Base-by-base conservation (phyloP, 176 grass and related monocot genomes). In the Hordeum marinum region DNA sequence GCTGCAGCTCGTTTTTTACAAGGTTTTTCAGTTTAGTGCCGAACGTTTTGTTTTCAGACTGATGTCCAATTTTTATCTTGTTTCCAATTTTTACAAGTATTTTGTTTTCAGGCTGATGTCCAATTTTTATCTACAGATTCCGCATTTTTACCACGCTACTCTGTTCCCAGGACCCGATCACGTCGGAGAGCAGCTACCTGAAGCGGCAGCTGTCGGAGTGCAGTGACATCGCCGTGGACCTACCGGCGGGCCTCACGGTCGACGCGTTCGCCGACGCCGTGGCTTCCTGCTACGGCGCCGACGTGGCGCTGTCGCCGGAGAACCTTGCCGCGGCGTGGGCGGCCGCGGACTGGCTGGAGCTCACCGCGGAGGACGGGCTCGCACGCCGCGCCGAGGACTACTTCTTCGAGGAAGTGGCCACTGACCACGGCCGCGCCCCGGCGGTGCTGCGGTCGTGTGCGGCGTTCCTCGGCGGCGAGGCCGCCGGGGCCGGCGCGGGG, bases 321-420 rank as follows among this genome's bases (percentile, higher is more conserved):
- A 92, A 78, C 88, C 85, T 99, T 17, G 84, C 88, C 3, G 85
- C 72, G 17, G 57, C 82, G 9, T 89, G 88, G 84, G 93, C 17
- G 27, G 88, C 84, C 0, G 86, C 86, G n/a, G 90, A 87, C 58
- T 96, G 96, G 96, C 88, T 99, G 68, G 90, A 91, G 75, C 75
- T 96, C 69, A 76, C 55, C 25, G 63, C 27, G 26, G 88, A 73
- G 73, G 72, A 61, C 54, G 80, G 82, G 3, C 57, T 95, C 54
- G 84, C 74, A 4, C 77, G 61, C 29, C 78, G 75, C 15, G 72
- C 88, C 6, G 96, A 94, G 84, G 88, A 89, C 48, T 99, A 89
- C 92, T 99, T 94, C 88, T 92, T 89, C 88, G 82, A 85, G 48
- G 94, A 92, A 62, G 93, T 99, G 37, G 89, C 93, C 63, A 79